Conservation (phyloP, 768 basidiomycete genomes). For the Tricholoma saponaceum region DNA sequence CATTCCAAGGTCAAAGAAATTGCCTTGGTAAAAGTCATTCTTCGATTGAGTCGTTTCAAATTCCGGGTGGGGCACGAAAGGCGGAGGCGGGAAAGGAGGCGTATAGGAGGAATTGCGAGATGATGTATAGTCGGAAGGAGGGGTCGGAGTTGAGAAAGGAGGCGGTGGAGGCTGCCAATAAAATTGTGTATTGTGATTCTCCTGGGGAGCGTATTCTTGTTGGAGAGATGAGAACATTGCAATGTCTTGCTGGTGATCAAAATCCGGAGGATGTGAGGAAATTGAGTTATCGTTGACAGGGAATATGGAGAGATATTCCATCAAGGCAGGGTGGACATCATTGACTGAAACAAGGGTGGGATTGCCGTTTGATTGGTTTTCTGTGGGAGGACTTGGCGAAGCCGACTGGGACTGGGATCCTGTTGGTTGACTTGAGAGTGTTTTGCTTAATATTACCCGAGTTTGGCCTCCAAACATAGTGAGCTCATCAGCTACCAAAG, state of each 20-base stretch:
- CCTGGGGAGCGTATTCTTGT: background rate
- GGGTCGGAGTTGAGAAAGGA: background rate
- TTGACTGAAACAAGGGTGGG: slow-evolving; percentile 20
- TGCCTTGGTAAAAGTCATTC: background rate
- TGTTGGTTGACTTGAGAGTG: slow-evolving; percentile 31
- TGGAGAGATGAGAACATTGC: no score
- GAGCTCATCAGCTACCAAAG: slow-evolving; percentile 49
- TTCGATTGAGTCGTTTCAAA: background rate
- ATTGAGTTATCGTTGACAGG: slow-evolving; percentile 13
- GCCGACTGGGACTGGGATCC: slow-evolving; percentile 20
- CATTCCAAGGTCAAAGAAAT: slow-evolving; percentile 35
- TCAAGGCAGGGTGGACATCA: slow-evolving; percentile 57
- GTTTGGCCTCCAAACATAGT: slow-evolving; percentile 72
- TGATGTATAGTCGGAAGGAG: slow-evolving; percentile 4
- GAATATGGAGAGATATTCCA: slow-evolving; percentile 49
- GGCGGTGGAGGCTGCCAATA: slow-evolving; percentile 6
- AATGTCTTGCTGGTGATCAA: no score
- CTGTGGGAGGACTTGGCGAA: slow-evolving; percentile 11
- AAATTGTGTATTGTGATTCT: background rate
- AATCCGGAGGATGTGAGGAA: background rate
- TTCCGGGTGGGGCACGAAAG: slow-evolving; percentile 1
- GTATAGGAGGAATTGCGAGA: background rate
- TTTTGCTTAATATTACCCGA: slow-evolving; percentile 56
- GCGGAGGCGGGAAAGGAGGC: background rate
- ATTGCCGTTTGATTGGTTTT: slow-evolving; percentile 17